Evolutionary conservation across 75 land plant species (phyloP).

Genomic region (Picea glauca): DNA sequence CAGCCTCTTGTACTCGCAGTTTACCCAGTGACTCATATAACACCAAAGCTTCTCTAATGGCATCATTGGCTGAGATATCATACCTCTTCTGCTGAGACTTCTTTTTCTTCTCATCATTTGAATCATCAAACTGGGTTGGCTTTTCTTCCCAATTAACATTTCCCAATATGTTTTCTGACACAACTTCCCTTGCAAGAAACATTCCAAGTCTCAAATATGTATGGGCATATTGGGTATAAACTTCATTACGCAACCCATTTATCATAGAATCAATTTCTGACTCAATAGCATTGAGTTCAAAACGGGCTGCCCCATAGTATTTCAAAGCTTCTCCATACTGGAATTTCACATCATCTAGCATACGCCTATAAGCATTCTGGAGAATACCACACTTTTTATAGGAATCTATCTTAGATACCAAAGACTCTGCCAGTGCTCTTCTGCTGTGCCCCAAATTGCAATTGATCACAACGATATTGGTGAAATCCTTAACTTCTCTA

Average conservation of each 20-base stretch:
- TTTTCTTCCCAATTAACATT: conserved; percentile 22
- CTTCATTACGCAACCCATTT: conserved; percentile 59
- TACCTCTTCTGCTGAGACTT: conserved; percentile 24
- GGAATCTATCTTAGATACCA: conserved; percentile 58
- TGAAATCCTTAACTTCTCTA: conserved; percentile 70
- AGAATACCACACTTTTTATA: conserved; percentile 34
- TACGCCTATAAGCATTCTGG: conserved; percentile 40
- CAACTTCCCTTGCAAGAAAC: conserved; percentile 78
- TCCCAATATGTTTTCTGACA: conserved; percentile 30
- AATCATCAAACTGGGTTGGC: background rate
- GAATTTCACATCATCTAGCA: conserved; percentile 56
- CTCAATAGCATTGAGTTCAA: conserved; percentile 39
- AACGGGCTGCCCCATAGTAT: conserved; percentile 70
- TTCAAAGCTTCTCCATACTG: conserved; percentile 72
- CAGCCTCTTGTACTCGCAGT: conserved; percentile 81
- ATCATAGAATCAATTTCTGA: conserved; percentile 23
- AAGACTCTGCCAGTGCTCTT: conserved; percentile 85
- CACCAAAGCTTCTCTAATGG: conserved; percentile 76
- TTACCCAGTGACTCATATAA: conserved; percentile 82
- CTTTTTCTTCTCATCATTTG: conserved; percentile 11
- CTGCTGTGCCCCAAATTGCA: conserved; percentile 91
- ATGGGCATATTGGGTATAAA: conserved; percentile 80
- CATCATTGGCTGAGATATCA: conserved; percentile 76
- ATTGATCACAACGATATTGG: conserved; percentile 79
- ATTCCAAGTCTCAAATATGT: conserved; percentile 93